Base-by-base conservation (phyloP, 352 stramenopile species). In the Pythium diclinum region DNA sequence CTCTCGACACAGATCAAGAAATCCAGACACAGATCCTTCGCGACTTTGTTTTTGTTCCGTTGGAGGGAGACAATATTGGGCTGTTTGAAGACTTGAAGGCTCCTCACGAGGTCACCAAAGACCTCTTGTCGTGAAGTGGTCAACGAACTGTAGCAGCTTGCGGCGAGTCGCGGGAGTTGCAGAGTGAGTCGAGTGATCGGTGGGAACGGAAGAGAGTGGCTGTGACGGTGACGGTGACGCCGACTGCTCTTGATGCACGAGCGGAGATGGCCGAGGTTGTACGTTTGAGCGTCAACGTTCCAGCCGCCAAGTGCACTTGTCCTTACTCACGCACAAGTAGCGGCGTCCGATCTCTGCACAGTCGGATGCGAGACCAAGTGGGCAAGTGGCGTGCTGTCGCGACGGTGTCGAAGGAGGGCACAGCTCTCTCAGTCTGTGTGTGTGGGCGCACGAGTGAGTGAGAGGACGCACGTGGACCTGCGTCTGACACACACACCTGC, bases 301-400 rank as follows among this genome's bases (percentile, higher is more conserved):
- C 59, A 34, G 56, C 59, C 57, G 49, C 59, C 34, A 40, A 8
- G n/a, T 38, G 21, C 30, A 58, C 30, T 55, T 40, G 52, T 6
- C 11, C 34, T 63, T 56, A 56, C 53, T 57, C 23, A 40, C 56
- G 46, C 48, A 47, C 48, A 47, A 25, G 25, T 33, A 56, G 49
- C 25, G 4, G 21, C 19, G 62, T 63, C 54, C 55, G 62, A 55
- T 69, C 62, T 63, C 53, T 69, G 62, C 62, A 44, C 62, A n/a
- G 25, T 51, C 34, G 25, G 62, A 63, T 69, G 62, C 62, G 62
- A 69, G 55, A 63, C 62, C 51, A 65, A 65, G 33, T 65, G 48
- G 49, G 55, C 19, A 51, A 63, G 55, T 69, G 62, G 48, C 54
- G 23, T 34, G 36, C 36, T 57, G 2, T 46, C 25, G 25, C 30